phyloP scores from a whole-genome alignment of 2,329 filamentous ascomycete species.

The Exophiala alcalophila region DNA sequence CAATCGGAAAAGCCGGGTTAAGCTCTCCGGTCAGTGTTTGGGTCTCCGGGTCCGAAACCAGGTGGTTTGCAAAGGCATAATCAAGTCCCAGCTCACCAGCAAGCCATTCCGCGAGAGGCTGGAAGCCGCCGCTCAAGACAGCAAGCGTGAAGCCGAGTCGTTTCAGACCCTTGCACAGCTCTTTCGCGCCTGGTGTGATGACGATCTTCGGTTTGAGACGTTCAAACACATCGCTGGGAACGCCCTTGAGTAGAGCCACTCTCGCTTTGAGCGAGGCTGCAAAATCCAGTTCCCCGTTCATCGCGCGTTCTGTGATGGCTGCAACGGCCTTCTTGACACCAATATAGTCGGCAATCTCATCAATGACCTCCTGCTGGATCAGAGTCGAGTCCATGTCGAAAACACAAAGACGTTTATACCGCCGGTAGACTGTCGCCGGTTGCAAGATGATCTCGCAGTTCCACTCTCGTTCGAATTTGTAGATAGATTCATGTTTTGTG shows the following conservation, averaged over 20 bases:
- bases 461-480: constrained; percentile 83
- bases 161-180: constrained; percentile 72
- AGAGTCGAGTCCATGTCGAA: constrained; percentile 99
- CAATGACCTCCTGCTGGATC: constrained; percentile 96
- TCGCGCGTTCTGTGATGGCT: constrained; percentile 84
- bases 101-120: constrained; percentile 83
- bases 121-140: constrained; percentile 88
- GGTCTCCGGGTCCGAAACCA: constrained; percentile 48
- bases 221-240: constrained; percentile 75
- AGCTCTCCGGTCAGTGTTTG: constrained; percentile 57
- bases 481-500: constrained; percentile 75
- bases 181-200: constrained; percentile 75
- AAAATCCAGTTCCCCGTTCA: constrained; percentile 95
- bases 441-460: constrained; percentile 82
- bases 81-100: constrained; percentile 77
- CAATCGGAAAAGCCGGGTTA: constrained; percentile 52
- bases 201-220: constrained; percentile 71
- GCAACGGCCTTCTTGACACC: constrained; percentile 80
- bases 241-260: constrained; percentile 75
- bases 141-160: constrained; percentile 80
- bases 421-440: constrained; percentile 67
- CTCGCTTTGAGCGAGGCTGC: constrained; percentile 76
- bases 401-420: constrained; percentile 80
- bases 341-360: constrained; percentile 82
- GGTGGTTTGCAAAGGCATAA: constrained; percentile 79